Percentiles rank a stretch among this genome's conserved stretches.
These are phyloP conservation scores for Trichoderma pleuroti DNA, from an alignment of 2,329 filamentous ascomycete species.

Conservation along the genomic window DNA sequence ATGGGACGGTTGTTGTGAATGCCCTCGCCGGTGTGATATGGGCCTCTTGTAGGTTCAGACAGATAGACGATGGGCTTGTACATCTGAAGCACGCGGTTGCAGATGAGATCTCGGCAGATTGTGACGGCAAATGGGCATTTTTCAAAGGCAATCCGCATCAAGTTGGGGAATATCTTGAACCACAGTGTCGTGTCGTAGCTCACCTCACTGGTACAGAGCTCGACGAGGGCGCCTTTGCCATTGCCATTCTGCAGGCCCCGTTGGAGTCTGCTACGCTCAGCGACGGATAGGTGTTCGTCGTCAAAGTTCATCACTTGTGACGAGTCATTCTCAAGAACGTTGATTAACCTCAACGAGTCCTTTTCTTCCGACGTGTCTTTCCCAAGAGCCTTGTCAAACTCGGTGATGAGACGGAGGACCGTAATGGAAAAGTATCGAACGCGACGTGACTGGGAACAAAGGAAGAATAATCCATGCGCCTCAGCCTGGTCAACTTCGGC, in stretches of 20 bases:
- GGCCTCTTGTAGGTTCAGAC: slow-evolving; percentile 67
- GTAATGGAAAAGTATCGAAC: slow-evolving; percentile 90
- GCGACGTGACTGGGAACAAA: slow-evolving; percentile 89
- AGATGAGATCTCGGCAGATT: slow-evolving; percentile 86
- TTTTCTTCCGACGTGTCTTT: slow-evolving; percentile 58
- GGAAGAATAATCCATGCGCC: slow-evolving; percentile 92
- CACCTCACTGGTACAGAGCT: slow-evolving; percentile 91
- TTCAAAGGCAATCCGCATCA: slow-evolving; percentile 86
- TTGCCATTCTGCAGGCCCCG: slow-evolving; percentile 83
- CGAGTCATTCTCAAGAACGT: slow-evolving; percentile 87
- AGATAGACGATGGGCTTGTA: slow-evolving; percentile 77
- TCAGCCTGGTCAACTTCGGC: slow-evolving; percentile 96
- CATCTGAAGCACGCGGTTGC: slow-evolving; percentile 88
- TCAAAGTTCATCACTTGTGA: slow-evolving; percentile 87
- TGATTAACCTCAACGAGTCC: slow-evolving; percentile 73
- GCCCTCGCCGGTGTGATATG: slow-evolving; percentile 57
- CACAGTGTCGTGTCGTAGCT: slow-evolving; percentile 93
- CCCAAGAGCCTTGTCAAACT: slow-evolving; percentile 86
- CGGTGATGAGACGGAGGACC: slow-evolving; percentile 84
- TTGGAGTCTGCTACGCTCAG: slow-evolving; percentile 87
- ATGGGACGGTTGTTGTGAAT: slow-evolving; percentile 46
- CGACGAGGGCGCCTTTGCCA: slow-evolving; percentile 80
- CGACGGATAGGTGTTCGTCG: slow-evolving; percentile 84
- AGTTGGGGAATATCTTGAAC: slow-evolving; percentile 97
- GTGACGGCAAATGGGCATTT: slow-evolving; percentile 89